Conservation (phyloP, 2,329 filamentous ascomycete genomes). For the Corniculantispora saksenae region DNA sequence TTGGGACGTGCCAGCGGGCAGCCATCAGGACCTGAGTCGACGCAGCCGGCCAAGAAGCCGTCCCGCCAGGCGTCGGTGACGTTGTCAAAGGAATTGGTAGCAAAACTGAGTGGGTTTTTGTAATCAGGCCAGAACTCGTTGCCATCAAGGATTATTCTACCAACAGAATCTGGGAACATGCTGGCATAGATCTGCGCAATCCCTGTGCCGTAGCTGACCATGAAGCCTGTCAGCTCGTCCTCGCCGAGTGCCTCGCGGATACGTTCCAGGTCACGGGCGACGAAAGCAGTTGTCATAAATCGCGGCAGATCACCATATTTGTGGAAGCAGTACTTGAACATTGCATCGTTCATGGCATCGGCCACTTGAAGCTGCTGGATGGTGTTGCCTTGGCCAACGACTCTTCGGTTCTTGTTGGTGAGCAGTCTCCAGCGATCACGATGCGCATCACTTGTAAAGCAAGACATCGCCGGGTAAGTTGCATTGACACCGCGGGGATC, state of each 20-base stretch:
- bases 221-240: conserved; percentile 49
- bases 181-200: conserved; percentile 54
- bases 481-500: conserved; percentile 56
- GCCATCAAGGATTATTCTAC: conserved; percentile 51
- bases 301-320: conserved; percentile 46
- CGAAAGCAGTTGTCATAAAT: conserved; percentile 48
- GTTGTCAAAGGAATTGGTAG: conserved; percentile 50
- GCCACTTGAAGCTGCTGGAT: conserved; percentile 43
- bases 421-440: conserved; percentile 48
- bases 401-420: conserved; percentile 41
- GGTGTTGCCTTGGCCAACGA: conserved; percentile 25
- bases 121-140: conserved; percentile 50
- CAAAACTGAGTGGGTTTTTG: conserved; percentile 47
- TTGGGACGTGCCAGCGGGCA: conserved; percentile 45
- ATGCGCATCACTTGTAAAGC: conserved; percentile 47
- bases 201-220: conserved; percentile 54
- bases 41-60: conserved; percentile 52
- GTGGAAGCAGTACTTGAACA: conserved; percentile 45
- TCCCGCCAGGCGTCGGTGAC: conserved; percentile 50
- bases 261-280: conserved; percentile 50
- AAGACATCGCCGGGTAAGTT: conserved; percentile 46
- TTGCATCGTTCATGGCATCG: conserved; percentile 49
- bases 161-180: conserved; percentile 51
- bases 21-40: conserved; percentile 47
- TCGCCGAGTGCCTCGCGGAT: conserved; percentile 48